Evolutionary conservation across 345 rosid genomes (phyloP).

Genomic region (Eutrema yunnanense): DNA sequence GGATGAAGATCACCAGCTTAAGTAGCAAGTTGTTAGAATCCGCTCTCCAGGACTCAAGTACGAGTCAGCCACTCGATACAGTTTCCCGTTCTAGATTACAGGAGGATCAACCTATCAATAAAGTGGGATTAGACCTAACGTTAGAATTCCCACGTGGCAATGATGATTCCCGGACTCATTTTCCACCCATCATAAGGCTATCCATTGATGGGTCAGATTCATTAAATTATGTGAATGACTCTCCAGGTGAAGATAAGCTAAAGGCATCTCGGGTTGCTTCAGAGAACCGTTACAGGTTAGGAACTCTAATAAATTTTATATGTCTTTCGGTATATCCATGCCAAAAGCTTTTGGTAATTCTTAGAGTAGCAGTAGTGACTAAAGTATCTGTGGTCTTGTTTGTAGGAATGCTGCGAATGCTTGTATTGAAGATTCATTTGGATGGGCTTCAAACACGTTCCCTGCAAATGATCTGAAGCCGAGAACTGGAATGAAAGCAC

Average conservation of each 20-base stretch:
- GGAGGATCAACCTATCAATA: slow-evolving; percentile 37
- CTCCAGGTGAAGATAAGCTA: slow-evolving; percentile 37
- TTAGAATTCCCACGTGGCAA: slow-evolving; percentile 58
- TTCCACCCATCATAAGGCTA: slow-evolving; percentile 54
- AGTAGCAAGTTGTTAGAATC: slow-evolving; percentile 53
- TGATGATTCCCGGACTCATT: slow-evolving; percentile 35
- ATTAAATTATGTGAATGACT: slow-evolving; percentile 24
- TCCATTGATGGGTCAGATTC: slow-evolving; percentile 47
- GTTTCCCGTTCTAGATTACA: slow-evolving; percentile 33
- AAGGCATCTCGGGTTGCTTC: slow-evolving; percentile 43
- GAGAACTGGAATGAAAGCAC: slow-evolving; percentile 43
- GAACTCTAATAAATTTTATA: not conserved
- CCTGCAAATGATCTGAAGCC: slow-evolving; percentile 53
- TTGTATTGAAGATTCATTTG: slow-evolving; percentile 44
- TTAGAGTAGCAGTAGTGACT: not conserved
- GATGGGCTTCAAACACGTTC: slow-evolving; percentile 62
- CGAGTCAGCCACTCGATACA: slow-evolving; percentile 30
- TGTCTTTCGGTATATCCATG: not conserved
- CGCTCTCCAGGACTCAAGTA: slow-evolving; percentile 63
- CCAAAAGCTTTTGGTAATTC: not conserved
- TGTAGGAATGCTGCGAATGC: slow-evolving; percentile 66
- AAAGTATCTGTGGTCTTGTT: not conserved
- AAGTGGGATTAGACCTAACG: slow-evolving; percentile 54
- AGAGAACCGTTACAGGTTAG: slow-evolving; percentile 82
- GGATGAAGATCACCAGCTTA: slow-evolving; percentile 51